Conservation (phyloP, 1,284 basidiomycete genomes). For the Ceratobasidium sp. region DNA sequence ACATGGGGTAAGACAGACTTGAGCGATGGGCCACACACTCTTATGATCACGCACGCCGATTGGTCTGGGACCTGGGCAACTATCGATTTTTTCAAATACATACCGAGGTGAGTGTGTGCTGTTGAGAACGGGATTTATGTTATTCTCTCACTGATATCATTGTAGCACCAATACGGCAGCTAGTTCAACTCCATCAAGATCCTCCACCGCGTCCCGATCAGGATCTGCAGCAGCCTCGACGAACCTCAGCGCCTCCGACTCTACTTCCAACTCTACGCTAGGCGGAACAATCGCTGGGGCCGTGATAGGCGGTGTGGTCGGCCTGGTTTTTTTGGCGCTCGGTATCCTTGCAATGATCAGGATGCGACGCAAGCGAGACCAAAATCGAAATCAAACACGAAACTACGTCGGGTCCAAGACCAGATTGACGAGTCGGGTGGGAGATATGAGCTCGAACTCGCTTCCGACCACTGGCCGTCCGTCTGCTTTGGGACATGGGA, state of each 20-base stretch:
- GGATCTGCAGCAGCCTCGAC: constrained; percentile 9
- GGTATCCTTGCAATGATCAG: not conserved
- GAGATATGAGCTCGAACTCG: not conserved
- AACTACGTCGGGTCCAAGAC: not conserved
- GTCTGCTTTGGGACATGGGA: not conserved
- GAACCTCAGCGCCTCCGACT: not conserved
- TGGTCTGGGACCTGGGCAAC: not conserved
- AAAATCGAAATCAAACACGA: not conserved
- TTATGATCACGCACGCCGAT: constrained; percentile 24
- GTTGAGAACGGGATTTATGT: too few species aligned
- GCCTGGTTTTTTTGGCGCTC: not conserved
- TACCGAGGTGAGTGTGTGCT: constrained; percentile 27
- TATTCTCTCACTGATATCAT: not conserved
- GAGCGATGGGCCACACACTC: constrained; percentile 2
- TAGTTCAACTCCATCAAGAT: not conserved
- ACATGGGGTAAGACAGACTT: constrained; percentile 21
- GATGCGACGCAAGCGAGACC: not conserved
- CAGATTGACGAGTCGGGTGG: not conserved
- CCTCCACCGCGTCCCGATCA: not conserved
- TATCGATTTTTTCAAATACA: constrained; percentile 20
- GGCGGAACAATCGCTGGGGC: constrained; percentile 23
- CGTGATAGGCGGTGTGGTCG: not conserved
- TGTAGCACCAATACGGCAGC: not conserved
- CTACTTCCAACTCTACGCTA: not conserved
- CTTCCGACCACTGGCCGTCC: not conserved